phyloP scores from a whole-genome alignment of 2,329 filamentous ascomycete species.

The Cadophora malorum region DNA sequence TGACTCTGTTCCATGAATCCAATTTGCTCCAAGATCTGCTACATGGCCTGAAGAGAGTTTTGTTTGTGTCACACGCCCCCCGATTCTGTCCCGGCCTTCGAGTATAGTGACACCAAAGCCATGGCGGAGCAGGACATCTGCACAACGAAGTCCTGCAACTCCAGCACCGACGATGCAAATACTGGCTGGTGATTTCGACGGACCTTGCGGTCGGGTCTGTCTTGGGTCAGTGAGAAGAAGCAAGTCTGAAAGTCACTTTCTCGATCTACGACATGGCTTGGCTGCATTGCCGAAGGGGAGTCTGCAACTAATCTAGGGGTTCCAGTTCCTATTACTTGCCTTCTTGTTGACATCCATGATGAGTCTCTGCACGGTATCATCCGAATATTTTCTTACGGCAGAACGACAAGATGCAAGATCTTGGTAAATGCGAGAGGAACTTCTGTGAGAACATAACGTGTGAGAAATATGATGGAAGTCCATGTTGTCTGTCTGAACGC shows the following conservation, averaged over 20 bases:
- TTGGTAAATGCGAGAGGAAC: constrained; percentile 37
- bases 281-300: neutral
- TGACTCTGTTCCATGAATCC: constrained; percentile 44
- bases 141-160: constrained; percentile 61
- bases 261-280: neutral
- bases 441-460: constrained; percentile 35
- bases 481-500: constrained; percentile 23
- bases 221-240: constrained; percentile 1
- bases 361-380: constrained; percentile 22
- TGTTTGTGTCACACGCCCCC: constrained; percentile 49
- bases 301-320: neutral
- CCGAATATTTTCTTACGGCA: constrained; percentile 18
- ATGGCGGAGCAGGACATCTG: constrained; percentile 59
- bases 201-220: constrained; percentile 2
- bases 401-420: constrained; percentile 36
- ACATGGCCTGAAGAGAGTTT: constrained; percentile 39
- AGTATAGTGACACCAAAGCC: constrained; percentile 63
- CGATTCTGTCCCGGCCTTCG: constrained; percentile 61
- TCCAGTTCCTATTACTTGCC: constrained; percentile 8
- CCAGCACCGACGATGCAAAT: constrained; percentile 61
- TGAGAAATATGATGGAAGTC: constrained; percentile 37
- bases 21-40: constrained; percentile 43
- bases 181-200: constrained; percentile 13
- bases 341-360: constrained; percentile 30
- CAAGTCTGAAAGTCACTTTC: neutral